Evolutionary conservation across 495 filamentous ascomycete species (phyloP).

Genomic region (Parathielavia hyrcaniae): DNA sequence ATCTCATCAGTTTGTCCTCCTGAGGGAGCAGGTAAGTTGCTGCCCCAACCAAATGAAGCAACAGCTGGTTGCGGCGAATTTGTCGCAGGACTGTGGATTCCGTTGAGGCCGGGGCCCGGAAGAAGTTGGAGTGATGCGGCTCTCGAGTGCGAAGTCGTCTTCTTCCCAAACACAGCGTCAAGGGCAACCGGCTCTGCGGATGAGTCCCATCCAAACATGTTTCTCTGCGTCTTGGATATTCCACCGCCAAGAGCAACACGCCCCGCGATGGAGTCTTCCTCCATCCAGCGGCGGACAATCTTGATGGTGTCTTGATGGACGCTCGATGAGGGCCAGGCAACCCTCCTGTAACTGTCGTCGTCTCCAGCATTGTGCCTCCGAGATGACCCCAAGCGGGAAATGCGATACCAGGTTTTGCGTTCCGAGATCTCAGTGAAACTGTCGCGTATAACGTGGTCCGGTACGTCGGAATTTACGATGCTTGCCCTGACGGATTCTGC

Average conservation of each 20-base stretch:
- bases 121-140: conserved; percentile 23
- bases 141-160: conserved; percentile 19
- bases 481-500: neutral
- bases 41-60: conserved; percentile 38
- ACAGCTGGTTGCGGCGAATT: conserved; percentile 18
- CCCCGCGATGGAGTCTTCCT: conserved; percentile 51
- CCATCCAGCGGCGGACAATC: conserved; percentile 55
- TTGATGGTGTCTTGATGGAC: conserved; percentile 48
- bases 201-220: conserved; percentile 51
- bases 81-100: neutral
- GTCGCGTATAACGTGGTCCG: conserved; percentile 40
- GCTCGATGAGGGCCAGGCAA: conserved; percentile 49
- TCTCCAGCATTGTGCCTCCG: conserved; percentile 50
- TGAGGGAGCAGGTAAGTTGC: conserved; percentile 13
- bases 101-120: neutral
- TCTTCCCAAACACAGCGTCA: conserved; percentile 41
- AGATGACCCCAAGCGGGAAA: conserved; percentile 52
- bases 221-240: conserved; percentile 38
- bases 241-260: conserved; percentile 43
- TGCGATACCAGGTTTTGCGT: conserved; percentile 57
- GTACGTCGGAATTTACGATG: conserved; percentile 18
- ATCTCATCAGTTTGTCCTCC: neutral
- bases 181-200: conserved; percentile 43
- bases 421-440: conserved; percentile 48
- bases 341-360: conserved; percentile 52